Base-by-base conservation (phyloP, 495 filamentous ascomycete genomes). In the Penicillium simplicissimum region DNA sequence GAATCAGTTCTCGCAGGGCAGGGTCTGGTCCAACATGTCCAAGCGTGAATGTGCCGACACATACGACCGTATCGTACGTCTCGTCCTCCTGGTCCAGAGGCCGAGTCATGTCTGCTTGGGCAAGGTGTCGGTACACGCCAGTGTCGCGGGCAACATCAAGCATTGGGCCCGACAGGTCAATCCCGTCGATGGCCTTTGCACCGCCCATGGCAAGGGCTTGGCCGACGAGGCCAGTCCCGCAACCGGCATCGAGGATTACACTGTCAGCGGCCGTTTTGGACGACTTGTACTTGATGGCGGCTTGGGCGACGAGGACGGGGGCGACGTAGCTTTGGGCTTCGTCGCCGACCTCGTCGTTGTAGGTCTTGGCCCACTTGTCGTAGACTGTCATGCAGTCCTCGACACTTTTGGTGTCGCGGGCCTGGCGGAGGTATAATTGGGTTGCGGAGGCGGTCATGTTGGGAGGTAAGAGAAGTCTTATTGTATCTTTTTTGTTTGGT, bases 11-110 rank as follows among this genome's bases (percentile, higher is more conserved):
- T 23, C 74, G 58, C 52, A 74, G 47, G 8, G 77, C 70, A 13
- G 79, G 78, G 51, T 69, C 71, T 8, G 79, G 77, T 0, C 79
- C 79, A 31, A 82, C 79, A 58, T 81, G 80, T 19, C 77, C 79
- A 1, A 71, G 71, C 9, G 80, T 81, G 47, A 82, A 78, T 5
- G 78, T 82, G 28, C 80, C 80, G 6, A 72, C 72, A 53, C 80
- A 82, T 10, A 71, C 74, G 14, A 82, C 73, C 1, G 76, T 66
- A 15, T 82, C 78, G 54, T 82, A 82, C 3, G 63, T 68, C 2
- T 63, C 66, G 54, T 74, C 73, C 2, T 64, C 37, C 48, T 64
- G 64, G 9, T 68, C 55, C 9, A 79, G 69, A 3, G 62, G 71
- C 36, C 67, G 58, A 23, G 73, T 75, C 64, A 82, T 59, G 58